A percentile compares a stretch with the other conserved stretches of the same genome.
Evolutionary conservation across 805 yeast species (phyloP).

Genomic region (Hanseniaspora vineae): DNA sequence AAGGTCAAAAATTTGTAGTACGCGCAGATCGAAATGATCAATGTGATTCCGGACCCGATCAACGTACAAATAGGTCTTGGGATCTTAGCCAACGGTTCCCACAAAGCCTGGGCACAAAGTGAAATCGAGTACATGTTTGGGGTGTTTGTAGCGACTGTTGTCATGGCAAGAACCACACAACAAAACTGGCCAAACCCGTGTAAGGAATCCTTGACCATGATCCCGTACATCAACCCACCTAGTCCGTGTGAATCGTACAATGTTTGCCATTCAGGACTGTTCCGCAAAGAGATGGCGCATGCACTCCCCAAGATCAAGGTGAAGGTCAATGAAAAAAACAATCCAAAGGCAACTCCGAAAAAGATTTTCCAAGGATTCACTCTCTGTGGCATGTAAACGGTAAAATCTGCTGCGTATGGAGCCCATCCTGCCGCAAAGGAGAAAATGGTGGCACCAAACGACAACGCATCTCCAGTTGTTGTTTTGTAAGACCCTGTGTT

Average conservation of each 20-base stretch:
- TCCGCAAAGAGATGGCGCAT: slow-evolving; percentile 23
- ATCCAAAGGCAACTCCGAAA: slow-evolving; percentile 48
- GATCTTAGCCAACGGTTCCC: slow-evolving; percentile 58
- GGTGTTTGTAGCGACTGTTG: slow-evolving; percentile 86
- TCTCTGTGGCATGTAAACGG: slow-evolving; percentile 68
- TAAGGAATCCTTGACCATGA: slow-evolving; percentile 65
- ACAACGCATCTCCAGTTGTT: slow-evolving; percentile 64
- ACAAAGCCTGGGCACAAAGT: slow-evolving; percentile 72
- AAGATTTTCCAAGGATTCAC: slow-evolving; percentile 49
- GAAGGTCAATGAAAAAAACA: slow-evolving; percentile 56
- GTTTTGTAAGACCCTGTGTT: slow-evolving; percentile 43
- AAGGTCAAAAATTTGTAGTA: slow-evolving; percentile 59
- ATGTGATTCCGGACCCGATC: slow-evolving; percentile 57
- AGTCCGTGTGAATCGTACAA: slow-evolving; percentile 41
- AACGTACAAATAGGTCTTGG: slow-evolving; percentile 82
- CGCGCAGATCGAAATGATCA: slow-evolving; percentile 85
- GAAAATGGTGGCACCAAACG: slow-evolving; percentile 72
- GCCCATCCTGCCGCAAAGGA: slow-evolving; percentile 96
- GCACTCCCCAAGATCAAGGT: slow-evolving; percentile 81
- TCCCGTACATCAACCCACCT: slow-evolving; percentile 76
- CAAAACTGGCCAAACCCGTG: slow-evolving; percentile 87
- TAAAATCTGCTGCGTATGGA: slow-evolving; percentile 84
- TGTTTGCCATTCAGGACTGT: slow-evolving; percentile 22
- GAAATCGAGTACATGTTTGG: slow-evolving; percentile 92
- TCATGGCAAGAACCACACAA: slow-evolving; percentile 65